These are phyloP conservation scores for Tagetes erecta DNA, from an alignment of 129 eudicot species.

Conservation along the genomic window DNA sequence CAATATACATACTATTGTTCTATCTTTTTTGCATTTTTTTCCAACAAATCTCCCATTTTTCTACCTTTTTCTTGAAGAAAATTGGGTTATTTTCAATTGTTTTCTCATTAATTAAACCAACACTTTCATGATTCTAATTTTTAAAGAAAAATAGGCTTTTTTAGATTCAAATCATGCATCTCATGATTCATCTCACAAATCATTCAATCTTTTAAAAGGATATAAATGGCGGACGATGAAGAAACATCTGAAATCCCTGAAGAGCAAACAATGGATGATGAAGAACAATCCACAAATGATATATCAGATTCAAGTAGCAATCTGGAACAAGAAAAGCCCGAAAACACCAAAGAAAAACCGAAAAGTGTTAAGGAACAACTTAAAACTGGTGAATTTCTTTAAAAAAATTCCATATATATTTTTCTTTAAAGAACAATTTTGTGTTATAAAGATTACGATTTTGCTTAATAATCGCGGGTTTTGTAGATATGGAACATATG, in stretches of 20 bases:
- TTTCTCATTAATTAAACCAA: not conserved
- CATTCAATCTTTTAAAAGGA: not conserved
- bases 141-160: not conserved
- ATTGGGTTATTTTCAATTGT: not conserved
- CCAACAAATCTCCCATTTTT: slow-evolving; percentile 27
- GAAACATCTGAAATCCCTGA: slow-evolving; percentile 19
- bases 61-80: slow-evolving; percentile 19
- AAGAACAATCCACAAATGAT: slow-evolving; percentile 25
- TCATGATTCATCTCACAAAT: slow-evolving; percentile 7
- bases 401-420: not conserved
- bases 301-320: slow-evolving; percentile 7
- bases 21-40: slow-evolving; percentile 5
- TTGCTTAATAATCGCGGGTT: not conserved
- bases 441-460: not conserved
- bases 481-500: slow-evolving; percentile 66
- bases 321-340: slow-evolving; percentile 16
- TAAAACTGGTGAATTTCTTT: slow-evolving; percentile 22
- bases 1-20: slow-evolving; percentile 9
- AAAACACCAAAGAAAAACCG: slow-evolving; percentile 16
- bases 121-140: not conserved
- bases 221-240: slow-evolving; percentile 21
- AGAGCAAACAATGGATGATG: slow-evolving; percentile 15
- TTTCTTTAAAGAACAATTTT: not conserved
- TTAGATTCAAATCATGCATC: slow-evolving; percentile 23
- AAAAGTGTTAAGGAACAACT: slow-evolving; percentile 21